Evolutionary conservation across 495 filamentous ascomycete species (phyloP), one percentile per base, ranked within the genome.

Genomic region (Amniculicola lignicola): DNA sequence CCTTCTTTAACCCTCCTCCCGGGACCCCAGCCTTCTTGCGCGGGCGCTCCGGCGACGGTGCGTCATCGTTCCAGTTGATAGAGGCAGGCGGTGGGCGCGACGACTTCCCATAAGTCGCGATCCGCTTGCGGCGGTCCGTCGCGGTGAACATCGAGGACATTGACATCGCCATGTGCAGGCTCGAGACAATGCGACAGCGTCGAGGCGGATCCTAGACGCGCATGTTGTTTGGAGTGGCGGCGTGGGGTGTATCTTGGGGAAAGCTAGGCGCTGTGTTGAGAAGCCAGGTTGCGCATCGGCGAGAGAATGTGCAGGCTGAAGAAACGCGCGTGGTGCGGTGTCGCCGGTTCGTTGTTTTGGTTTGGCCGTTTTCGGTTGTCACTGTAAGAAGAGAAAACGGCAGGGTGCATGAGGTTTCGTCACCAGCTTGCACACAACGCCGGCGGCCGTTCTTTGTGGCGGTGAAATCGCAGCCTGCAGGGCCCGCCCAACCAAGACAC

Each of bases 101-200:
- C 19, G 64, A 11, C 40, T 62, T 67, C 19, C 62, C 61, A 33
- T 64, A 65, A n/a, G 64, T 67, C 2, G 58, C 43, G 3, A 62
- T 27, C 19, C 37, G 31, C 43, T 58, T 61, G 6, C 64, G 61
- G 36, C 57, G 61, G 23, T 62, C 29, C 0, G 57, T 25, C 2
- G 40, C 28, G 4, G 49, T 64, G 46, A 60, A 52, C 12, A 56
- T 24, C 10, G 55, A 54, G 21, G 60, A 57, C 55, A 49, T 54
- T 19, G 48, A 9, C 37, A 40, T 54, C 19, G 53, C 54, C 53
- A 58, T 57, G 31, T 14, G n/a, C n/a, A n/a, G n/a, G n/a, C n/a
- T n/a, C n/a, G n/a, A n/a, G n/a, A n/a, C n/a, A n/a, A n/a, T n/a
- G n/a, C n/a, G n/a, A n/a, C n/a, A n/a, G n/a, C n/a, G n/a, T n/a